A percentile compares a stretch with the other conserved stretches of the same genome.
phyloP scores from a whole-genome alignment of 208 protist species.

The Trypanosoma mega region DNA sequence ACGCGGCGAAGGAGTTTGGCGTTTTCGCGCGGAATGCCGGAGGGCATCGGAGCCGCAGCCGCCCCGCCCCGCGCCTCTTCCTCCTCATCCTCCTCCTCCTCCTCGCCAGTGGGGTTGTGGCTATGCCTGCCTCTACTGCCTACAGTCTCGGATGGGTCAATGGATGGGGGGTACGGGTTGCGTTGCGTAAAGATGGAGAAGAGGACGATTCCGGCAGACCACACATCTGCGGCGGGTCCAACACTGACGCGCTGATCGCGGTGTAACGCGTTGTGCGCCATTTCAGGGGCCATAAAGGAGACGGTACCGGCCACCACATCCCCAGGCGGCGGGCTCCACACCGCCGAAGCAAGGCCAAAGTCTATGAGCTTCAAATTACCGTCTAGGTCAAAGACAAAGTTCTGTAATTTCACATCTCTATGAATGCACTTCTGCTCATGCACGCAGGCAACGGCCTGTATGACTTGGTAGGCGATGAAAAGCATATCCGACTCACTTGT shows the following conservation, averaged over 20 bases:
- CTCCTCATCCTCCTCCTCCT: conserved; percentile 8
- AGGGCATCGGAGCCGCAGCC: conserved; percentile 3
- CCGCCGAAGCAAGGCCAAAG: conserved; percentile 84
- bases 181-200: conserved; percentile 90
- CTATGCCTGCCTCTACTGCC: too few relatives aligned
- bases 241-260: conserved; percentile 79
- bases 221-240: conserved; percentile 79
- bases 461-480: conserved; percentile 90
- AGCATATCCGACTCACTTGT: conserved; percentile 86
- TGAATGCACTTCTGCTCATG: conserved; percentile 89
- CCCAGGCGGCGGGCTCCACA: conserved; percentile 67
- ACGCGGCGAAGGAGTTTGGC: conserved; percentile 66
- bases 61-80: neutral
- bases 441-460: conserved; percentile 86
- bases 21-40: conserved; percentile 44
- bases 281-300: conserved; percentile 93
- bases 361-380: conserved; percentile 91
- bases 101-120: conserved; percentile 13
- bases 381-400: conserved; percentile 89
- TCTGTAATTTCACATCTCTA: conserved; percentile 91
- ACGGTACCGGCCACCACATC: conserved; percentile 90
- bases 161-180: conserved; percentile 63
- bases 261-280: conserved; percentile 89
- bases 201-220: conserved; percentile 87
- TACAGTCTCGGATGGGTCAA: neutral